Evolutionary conservation across 768 basidiomycete species (phyloP).

Genomic region (Suillus clintonianus): DNA sequence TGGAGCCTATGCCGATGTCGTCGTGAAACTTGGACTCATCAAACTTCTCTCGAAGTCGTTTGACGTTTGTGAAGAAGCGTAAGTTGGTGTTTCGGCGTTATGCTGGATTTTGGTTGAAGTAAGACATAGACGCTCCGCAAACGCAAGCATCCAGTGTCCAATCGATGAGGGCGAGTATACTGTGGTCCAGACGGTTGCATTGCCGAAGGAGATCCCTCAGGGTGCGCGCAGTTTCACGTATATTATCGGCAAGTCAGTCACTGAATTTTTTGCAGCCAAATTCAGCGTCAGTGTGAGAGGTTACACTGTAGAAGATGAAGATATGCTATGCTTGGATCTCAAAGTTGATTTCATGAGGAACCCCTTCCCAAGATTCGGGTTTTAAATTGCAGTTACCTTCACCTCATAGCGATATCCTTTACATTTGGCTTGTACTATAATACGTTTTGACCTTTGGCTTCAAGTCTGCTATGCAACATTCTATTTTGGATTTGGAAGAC

Average conservation of each 20-base stretch:
- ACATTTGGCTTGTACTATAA: background rate
- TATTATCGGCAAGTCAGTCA: background rate
- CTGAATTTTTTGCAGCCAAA: conserved; percentile 60
- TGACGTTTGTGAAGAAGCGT: conserved; percentile 95
- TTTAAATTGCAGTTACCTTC: conserved; percentile 15
- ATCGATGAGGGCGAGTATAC: conserved; percentile 68
- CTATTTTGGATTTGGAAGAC: background rate
- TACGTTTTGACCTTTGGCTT: background rate
- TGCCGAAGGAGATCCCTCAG: conserved; percentile 91
- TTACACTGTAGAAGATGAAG: conserved; percentile 70
- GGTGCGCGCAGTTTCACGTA: conserved; percentile 41
- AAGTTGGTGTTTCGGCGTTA: conserved; percentile 36
- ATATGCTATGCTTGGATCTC: conserved; percentile 80
- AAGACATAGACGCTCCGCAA: conserved; percentile 61
- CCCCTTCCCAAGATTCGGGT: conserved; percentile 29
- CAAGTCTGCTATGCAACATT: background rate
- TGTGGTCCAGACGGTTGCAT: conserved; percentile 79
- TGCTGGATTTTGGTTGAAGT: conserved; percentile 5
- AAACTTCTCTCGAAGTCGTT: conserved; percentile 84
- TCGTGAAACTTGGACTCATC: conserved; percentile 91
- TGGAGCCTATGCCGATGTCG: conserved; percentile 87
- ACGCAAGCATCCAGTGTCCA: conserved; percentile 83
- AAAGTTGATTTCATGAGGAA: conserved; percentile 71
- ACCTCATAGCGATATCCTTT: background rate
- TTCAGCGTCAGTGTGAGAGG: conserved; percentile 72